Evolutionary conservation across 148 eudicot species (phyloP).

Genomic region (Diospyros kaki): DNA sequence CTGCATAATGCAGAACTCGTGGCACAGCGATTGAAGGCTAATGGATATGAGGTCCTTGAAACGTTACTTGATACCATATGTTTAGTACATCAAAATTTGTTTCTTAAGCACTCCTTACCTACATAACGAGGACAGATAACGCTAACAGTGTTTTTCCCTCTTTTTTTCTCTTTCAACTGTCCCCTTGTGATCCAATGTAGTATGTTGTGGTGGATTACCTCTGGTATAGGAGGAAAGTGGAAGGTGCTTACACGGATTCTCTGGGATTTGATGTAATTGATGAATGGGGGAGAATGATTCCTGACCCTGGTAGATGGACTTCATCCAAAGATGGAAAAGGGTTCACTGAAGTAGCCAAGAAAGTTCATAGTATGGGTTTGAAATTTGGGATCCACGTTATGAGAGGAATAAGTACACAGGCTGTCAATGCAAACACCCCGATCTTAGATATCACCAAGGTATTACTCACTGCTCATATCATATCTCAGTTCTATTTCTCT

Average conservation of each 20-base stretch:
- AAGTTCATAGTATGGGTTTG: conserved; percentile 88
- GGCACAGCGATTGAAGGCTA: conserved; percentile 44
- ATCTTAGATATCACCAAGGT: conserved; percentile 79
- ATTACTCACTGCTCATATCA: conserved; percentile 8
- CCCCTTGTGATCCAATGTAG: conserved; percentile 34
- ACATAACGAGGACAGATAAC: background rate
- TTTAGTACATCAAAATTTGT: background rate
- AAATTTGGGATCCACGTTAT: conserved; percentile 98
- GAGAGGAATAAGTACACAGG: conserved; percentile 90
- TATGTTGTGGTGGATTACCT: conserved; percentile 97
- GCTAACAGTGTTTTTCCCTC: background rate
- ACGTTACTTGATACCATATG: background rate
- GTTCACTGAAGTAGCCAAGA: conserved; percentile 62
- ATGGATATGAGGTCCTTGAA: conserved; percentile 76
- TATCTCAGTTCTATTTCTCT: background rate
- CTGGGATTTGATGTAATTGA: conserved; percentile 87
- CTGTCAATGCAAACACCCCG: conserved; percentile 78
- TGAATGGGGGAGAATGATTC: conserved; percentile 95
- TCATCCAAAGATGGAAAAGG: conserved; percentile 83
- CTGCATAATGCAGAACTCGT: conserved; percentile 79
- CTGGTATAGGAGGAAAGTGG: conserved; percentile 83
- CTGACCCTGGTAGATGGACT: conserved; percentile 94
- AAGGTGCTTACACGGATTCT: conserved; percentile 73
- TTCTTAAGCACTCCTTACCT: background rate
- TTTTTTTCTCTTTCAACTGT: background rate